Evolutionary conservation across 179 eudicot genomes (phyloP).

Genomic region (Dionaea muscipula): DNA sequence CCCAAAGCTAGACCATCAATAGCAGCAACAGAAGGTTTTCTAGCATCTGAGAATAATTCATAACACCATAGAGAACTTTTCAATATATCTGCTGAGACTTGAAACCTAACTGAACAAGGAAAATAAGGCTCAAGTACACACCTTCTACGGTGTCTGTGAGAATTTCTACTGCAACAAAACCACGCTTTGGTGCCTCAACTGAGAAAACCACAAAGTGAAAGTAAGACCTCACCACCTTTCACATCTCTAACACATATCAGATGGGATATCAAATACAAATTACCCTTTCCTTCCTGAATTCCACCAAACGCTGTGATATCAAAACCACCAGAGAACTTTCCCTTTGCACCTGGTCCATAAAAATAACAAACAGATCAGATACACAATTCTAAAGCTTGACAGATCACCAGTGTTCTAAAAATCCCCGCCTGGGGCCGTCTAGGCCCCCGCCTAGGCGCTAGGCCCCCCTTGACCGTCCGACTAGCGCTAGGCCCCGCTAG

Average conservation of each 20-base stretch:
- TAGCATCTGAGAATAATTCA: constrained; percentile 39
- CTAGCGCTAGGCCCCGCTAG: too few relatives aligned
- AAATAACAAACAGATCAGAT: constrained; percentile 2
- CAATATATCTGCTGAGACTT: neutral
- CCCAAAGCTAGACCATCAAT: constrained; percentile 89
- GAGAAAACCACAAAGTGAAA: constrained; percentile 11
- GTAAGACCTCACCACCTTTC: neutral
- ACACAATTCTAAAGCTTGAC: constrained; percentile 3
- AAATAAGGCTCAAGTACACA: constrained; percentile 14
- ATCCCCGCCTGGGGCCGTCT: too few relatives aligned
- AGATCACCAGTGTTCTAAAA: too few relatives aligned
- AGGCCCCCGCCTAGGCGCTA: too few relatives aligned
- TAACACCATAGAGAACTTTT: neutral
- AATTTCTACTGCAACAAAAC: constrained; percentile 69
- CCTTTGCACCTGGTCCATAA: constrained; percentile 55
- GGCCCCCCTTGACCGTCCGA: too few relatives aligned
- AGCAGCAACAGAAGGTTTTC: constrained; percentile 90
- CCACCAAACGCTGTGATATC: constrained; percentile 70
- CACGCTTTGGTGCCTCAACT: constrained; percentile 61
- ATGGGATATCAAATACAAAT: too few relatives aligned
- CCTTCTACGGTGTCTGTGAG: constrained; percentile 76
- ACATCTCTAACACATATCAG: too few relatives aligned
- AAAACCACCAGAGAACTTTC: constrained; percentile 89
- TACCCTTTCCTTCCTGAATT: constrained; percentile 53
- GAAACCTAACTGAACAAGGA: constrained; percentile 1